These are phyloP conservation scores for Tylopilus sp. DNA, from an alignment of 768 basidiomycete genomes.

Conservation along the genomic window DNA sequence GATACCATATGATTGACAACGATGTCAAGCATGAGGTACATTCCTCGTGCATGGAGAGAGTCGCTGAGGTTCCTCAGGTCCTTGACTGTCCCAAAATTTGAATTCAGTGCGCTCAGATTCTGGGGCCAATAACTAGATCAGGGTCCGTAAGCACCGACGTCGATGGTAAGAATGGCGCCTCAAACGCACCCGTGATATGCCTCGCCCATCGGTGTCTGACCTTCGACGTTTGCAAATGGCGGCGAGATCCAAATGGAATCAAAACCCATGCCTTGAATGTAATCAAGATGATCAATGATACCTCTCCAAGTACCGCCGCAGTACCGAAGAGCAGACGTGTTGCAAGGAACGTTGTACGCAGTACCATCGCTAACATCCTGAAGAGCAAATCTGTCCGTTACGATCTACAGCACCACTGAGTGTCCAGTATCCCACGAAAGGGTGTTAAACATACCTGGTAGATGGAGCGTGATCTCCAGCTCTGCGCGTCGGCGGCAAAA, in stretches of 20 bases:
- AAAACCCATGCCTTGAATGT: constrained; percentile 62
- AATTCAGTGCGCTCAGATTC: constrained; percentile 46
- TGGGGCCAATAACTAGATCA: constrained; percentile 47
- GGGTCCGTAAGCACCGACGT: not conserved
- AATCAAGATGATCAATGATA: constrained; percentile 53
- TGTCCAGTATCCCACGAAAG: not conserved
- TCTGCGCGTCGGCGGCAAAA: constrained; percentile 39
- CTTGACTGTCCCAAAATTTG: constrained; percentile 48
- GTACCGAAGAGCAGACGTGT: constrained; percentile 45
- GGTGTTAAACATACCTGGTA: constrained; percentile 41
- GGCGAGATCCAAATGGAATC: constrained; percentile 61
- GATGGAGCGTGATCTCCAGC: constrained; percentile 52
- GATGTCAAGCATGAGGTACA: constrained; percentile 62
- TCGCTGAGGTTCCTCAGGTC: constrained; percentile 48
- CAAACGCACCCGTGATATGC: constrained; percentile 51
- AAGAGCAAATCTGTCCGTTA: constrained; percentile 63
- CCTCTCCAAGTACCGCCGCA: constrained; percentile 59
- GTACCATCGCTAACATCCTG: constrained; percentile 31
- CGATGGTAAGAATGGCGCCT: not conserved
- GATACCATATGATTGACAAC: constrained; percentile 62
- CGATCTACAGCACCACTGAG: constrained; percentile 30
- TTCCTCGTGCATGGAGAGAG: constrained; percentile 48
- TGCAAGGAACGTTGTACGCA: constrained; percentile 37
- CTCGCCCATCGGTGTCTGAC: constrained; percentile 47
- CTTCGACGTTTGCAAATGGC: constrained; percentile 46